Evolutionary conservation across 805 yeast genomes (phyloP).

Genomic region (Pichia sporocuriosa): DNA sequence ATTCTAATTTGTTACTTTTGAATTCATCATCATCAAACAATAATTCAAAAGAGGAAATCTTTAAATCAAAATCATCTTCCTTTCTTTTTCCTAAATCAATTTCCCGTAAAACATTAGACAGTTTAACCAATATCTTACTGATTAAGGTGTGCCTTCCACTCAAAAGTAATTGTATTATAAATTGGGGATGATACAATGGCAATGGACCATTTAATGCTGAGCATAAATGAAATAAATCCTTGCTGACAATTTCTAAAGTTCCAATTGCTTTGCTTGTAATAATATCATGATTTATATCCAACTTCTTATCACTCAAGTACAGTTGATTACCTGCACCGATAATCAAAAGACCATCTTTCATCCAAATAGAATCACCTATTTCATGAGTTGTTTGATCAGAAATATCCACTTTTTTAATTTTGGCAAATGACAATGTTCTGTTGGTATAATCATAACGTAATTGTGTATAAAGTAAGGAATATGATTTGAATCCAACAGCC

Average conservation of each 20-base stretch:
- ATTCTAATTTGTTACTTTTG: neutral
- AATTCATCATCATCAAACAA: constrained; percentile 1
- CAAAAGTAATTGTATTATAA: constrained; percentile 67
- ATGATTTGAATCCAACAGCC: constrained; percentile 67
- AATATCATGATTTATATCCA: constrained; percentile 46
- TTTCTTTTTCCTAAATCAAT: constrained; percentile 32
- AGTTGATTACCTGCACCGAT: constrained; percentile 88
- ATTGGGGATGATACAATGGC: constrained; percentile 88
- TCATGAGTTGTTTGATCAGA: constrained; percentile 65
- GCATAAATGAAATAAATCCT: constrained; percentile 60
- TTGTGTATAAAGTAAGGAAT: constrained; percentile 68
- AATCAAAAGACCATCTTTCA: constrained; percentile 68
- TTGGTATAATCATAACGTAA: constrained; percentile 86
- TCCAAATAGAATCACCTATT: constrained; percentile 88
- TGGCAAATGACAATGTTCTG: constrained; percentile 66
- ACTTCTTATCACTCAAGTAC: constrained; percentile 65
- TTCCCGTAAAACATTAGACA: constrained; percentile 52
- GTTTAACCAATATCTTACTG: constrained; percentile 45
- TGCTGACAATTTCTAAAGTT: constrained; percentile 46
- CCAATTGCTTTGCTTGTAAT: constrained; percentile 51
- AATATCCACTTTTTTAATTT: constrained; percentile 67
- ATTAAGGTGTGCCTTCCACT: constrained; percentile 52
- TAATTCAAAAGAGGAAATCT: constrained; percentile 8
- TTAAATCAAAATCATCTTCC: constrained; percentile 22
- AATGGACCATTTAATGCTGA: constrained; percentile 81